phyloP scores from a whole-genome alignment of 31 red algal species.

The Asparagopsis taxiformis region DNA sequence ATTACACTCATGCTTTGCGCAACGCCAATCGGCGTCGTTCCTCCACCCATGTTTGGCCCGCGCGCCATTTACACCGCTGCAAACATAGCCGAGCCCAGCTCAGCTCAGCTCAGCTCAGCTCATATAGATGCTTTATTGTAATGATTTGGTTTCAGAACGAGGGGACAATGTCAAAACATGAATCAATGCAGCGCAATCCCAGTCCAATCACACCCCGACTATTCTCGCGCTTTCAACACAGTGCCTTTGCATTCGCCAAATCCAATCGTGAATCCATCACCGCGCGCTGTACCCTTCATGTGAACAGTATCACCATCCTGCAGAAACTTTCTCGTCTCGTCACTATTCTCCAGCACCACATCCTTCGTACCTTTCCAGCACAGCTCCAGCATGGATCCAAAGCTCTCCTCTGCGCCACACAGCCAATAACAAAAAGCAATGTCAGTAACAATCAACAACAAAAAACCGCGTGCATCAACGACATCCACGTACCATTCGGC shows the following conservation, averaged over 20 bases:
- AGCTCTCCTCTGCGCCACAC: background rate
- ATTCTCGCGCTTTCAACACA: too few species aligned
- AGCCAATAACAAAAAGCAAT: background rate
- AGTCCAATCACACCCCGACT: too few species aligned
- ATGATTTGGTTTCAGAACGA: too few species aligned
- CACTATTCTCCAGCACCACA: slow-evolving; percentile 31
- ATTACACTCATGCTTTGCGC: too few species aligned
- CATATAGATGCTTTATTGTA: too few species aligned
- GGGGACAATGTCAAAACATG: too few species aligned
- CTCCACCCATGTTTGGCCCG: too few species aligned
- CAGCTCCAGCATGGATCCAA: slow-evolving; percentile 76
- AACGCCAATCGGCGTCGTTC: too few species aligned
- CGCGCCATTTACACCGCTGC: too few species aligned
- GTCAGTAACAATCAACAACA: background rate
- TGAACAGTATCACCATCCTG: slow-evolving; percentile 70
- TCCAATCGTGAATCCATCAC: slow-evolving; percentile 43
- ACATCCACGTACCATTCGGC: background rate
- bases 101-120: too few species aligned
- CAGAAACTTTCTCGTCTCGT: slow-evolving; percentile 43
- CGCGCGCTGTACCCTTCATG: slow-evolving; percentile 41
- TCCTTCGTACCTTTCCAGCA: slow-evolving; percentile 64
- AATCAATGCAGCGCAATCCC: too few species aligned
- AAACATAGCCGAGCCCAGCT: too few species aligned
- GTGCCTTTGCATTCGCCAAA: slow-evolving; percentile 79
- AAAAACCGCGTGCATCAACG: background rate